Base-by-base conservation (phyloP, 2,329 filamentous ascomycete genomes). In the Chrysosporium keratinophilum region DNA sequence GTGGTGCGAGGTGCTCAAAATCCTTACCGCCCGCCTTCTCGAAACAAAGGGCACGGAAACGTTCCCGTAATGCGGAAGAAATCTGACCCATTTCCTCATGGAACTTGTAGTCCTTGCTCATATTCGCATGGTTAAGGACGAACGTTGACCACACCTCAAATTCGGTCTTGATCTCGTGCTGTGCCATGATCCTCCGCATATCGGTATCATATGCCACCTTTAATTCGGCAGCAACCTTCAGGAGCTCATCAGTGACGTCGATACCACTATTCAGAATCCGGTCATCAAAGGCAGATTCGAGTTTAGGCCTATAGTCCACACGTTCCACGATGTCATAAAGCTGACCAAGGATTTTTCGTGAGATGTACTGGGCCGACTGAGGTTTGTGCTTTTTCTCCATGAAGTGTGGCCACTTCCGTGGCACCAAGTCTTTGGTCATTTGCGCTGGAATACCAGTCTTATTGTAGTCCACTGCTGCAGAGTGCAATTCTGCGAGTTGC, bases 141-240 rank as follows among this genome's bases (percentile, higher is more conserved):
- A 96, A 97, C 0, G 87, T 84, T 0, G 88, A 85, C 82, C 85
- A 96, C 10, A 95, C 79, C 68, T 98, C 93, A 60, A 95, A 96
- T 63, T 98, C 93, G 0, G 87, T 95, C 15, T 74, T 71, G 54
- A 97, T 85, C 42, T 85, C 85, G 60, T 89, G 82, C 62, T 95
- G 90, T 1, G 82, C 84, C 82, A 97, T 90, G 53, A 96, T 76
- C 0, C 89, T 80, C 11, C 79, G 80, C 62, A 97, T 77, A 0
- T 82, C 78, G 14, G 78, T 77, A 63, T 98, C 93, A 60, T 97
- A 96, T 31, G 84, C 74, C 0, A 63, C 64, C 68, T 98, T 98
- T 62, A 95, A 71, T 9, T 77, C 71, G 5, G 75, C 74, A 0
- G 84, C 87, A 46, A 75, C 74, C 3, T 75, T 65, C 14, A 94